Evolutionary conservation across 2,329 filamentous ascomycete species (phyloP), one percentile per base, ranked within the genome.

Genomic region (Sporothrix humicola): DNA sequence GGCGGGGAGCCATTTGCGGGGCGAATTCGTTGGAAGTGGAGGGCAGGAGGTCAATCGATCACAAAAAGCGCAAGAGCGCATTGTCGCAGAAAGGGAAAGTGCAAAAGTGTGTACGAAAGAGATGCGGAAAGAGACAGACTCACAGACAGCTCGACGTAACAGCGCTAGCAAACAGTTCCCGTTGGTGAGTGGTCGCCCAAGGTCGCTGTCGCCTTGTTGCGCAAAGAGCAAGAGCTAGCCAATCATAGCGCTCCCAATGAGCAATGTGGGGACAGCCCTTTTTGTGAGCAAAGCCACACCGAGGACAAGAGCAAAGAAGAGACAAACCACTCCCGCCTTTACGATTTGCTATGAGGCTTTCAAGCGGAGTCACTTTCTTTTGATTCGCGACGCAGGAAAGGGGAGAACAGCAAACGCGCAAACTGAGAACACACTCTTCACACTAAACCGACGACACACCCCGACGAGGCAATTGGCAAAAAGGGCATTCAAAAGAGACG

Each of bases 1-100:
- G 44, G 69, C 15, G 58, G 44, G 69, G 46, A 71, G 46, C 69
- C 58, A 65, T 72, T 7, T 54, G 26, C 44, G 69, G 58, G 58
- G 44, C 31, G 23, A 44, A 23, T 44, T 23, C 44, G 10, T 5
- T 13, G 31, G 7, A 37, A 6, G 48, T 52, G 17, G 65, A 42
- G 65, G 9, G 26, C 20, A 69, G 17, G 10, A 37, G 23, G 50
- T 48, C 12, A 17, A 12, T 48, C 4, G 20, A 23, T 10, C 26
- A 26, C 63, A 56, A 46, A 17, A 20, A 50, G 61, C 61, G 61
- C 61, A 66, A 66, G 46, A 46, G 17, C 59, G n/a, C 61, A 66
- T n/a, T 20, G 31, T 20, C 15, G 26, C 26, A 23, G 42, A 66
- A 65, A 31, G 17, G 61, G 61, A 48, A 65, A 66, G 20, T 48